Evolutionary conservation across 139 green algal species (phyloP).

Genomic region (Micractinium sp.): DNA sequence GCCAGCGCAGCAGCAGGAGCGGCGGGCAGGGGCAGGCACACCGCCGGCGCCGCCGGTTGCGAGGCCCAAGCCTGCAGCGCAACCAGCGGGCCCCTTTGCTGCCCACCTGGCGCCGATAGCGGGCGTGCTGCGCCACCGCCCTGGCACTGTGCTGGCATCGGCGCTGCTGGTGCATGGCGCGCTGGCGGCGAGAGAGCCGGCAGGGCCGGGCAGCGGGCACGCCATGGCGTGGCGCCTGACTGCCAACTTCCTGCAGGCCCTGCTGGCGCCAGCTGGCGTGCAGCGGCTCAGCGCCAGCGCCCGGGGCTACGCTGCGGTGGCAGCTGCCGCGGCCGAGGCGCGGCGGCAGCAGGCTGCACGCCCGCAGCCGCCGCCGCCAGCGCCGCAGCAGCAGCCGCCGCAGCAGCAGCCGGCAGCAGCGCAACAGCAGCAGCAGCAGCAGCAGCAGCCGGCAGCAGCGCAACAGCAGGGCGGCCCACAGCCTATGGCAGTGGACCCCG

Average conservation of each 20-base stretch:
- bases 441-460: neutral
- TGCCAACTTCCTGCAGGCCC: neutral
- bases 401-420: neutral
- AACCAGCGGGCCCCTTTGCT: neutral
- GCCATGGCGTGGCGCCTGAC: constrained; percentile 1
- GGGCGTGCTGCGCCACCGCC: neutral
- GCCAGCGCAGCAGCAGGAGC: neutral
- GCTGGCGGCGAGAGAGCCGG: neutral
- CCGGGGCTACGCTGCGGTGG: neutral
- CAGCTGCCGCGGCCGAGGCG: neutral
- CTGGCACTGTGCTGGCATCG: neutral
- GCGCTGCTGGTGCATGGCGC: constrained; percentile 27
- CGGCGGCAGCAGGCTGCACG: neutral
- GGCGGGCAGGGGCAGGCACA: neutral
- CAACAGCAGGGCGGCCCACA: neutral
- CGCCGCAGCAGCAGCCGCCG: neutral
- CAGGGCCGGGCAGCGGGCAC: constrained; percentile 1
- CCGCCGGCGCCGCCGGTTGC: neutral
- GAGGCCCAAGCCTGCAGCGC: neutral
- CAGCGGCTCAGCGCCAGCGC: neutral
- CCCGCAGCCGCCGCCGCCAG: neutral
- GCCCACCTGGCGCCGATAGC: neutral
- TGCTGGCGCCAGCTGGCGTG: neutral
- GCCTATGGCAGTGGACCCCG: neutral
- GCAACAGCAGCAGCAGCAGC: neutral